Evolutionary conservation across 2,329 filamentous ascomycete genomes (phyloP).

Genomic region (Beauveria medogensis): DNA sequence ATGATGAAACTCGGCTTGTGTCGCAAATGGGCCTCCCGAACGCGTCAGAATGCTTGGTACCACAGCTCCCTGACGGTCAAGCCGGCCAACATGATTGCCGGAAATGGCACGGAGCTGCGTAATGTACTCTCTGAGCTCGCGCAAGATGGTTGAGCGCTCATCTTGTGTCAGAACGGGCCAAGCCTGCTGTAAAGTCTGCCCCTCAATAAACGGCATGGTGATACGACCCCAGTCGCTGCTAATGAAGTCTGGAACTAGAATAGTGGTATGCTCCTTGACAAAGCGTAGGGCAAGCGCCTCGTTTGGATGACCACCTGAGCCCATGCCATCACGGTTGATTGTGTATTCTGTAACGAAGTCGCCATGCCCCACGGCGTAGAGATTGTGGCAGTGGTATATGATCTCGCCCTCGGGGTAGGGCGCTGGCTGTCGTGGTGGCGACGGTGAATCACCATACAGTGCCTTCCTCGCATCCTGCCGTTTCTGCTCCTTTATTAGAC

Average conservation of each 20-base stretch:
- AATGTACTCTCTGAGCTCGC: constrained; percentile 17
- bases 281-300: constrained; percentile 16
- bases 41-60: constrained; percentile 18
- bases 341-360: constrained; percentile 17
- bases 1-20: constrained; percentile 15
- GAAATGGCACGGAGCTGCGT: constrained; percentile 15
- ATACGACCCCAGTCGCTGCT: constrained; percentile 21
- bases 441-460: not conserved
- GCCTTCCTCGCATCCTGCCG: not conserved
- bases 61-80: constrained; percentile 17
- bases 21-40: constrained; percentile 17
- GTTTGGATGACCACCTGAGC: constrained; percentile 13
- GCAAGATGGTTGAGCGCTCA: constrained; percentile 15
- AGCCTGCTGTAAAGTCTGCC: constrained; percentile 18
- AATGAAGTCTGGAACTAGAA: constrained; percentile 20
- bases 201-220: constrained; percentile 20
- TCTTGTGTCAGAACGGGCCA: constrained; percentile 15
- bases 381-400: constrained; percentile 10
- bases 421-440: constrained; percentile 6
- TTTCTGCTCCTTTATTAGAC: not conserved
- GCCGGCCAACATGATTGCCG: constrained; percentile 16
- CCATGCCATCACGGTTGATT: constrained; percentile 15
- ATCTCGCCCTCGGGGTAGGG: constrained; percentile 18
- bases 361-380: constrained; percentile 13
- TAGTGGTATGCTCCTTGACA: constrained; percentile 17